Base-by-base conservation (phyloP, 176 grass and related monocot species). In the Bromus sterilis region DNA sequence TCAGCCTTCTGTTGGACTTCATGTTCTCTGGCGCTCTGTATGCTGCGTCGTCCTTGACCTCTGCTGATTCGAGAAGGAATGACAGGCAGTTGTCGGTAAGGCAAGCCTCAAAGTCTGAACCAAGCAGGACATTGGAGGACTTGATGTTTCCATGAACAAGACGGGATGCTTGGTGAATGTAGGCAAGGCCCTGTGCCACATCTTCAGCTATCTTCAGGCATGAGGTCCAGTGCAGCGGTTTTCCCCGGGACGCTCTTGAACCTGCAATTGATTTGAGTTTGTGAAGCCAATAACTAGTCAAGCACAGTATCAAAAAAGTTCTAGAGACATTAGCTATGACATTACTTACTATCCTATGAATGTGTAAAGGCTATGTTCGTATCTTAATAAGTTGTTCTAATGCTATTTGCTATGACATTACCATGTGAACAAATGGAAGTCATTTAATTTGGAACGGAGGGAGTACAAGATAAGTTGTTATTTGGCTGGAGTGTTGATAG, bases 121-220 rank as follows among this genome's bases (percentile, higher is more conserved):
- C 96, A 65, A 99, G 96, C 32, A 99, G 77, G 11, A 99, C 84
- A 26, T 99, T 99, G 13, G 91, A 90, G 0, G 93, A 88, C 56
- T 91, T 99, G 44, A 99, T 90, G 71, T 99, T 99, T 63, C 96
- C 93, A 5, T 99, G 96, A 59, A 99, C 93, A 76, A 99, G 83
- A 46, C 87, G 84, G 9, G 97, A 99, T 31, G 97, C 90, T 77
- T 99, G 97, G 78, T 99, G 97, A 70, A 99, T 90, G 87, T 99
- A 93, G 16, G 97, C 87, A 74, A 99, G 97, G 32, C 97, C 97
- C 82, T 90, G 93, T 23, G 85, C 89, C 4, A 96, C 66, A 72
- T 99, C 97, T 91, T 99, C 97, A 36, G 97, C 97, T 63, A 99
- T 95, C 86, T 99, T 99, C 18, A 99, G 84, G 76, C 97, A 99